phyloP scores from a whole-genome alignment of 208 protist species.

The Acanthamoeba lenticulata region DNA sequence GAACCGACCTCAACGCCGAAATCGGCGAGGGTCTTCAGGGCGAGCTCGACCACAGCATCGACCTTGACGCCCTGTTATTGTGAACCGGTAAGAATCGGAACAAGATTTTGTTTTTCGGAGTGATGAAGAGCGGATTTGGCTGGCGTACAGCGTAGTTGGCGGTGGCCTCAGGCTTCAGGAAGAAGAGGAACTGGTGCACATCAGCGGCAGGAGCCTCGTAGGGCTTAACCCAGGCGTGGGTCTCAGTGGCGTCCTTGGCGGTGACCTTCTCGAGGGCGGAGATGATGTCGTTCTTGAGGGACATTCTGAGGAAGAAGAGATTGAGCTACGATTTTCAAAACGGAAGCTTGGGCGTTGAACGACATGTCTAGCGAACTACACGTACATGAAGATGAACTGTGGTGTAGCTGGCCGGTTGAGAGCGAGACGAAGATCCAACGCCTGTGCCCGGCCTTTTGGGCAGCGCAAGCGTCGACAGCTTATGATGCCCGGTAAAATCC shows the following conservation, averaged over 20 bases:
- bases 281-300: conserved; percentile 63
- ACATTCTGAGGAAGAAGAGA: background rate
- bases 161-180: conserved; percentile 68
- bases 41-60: conserved; percentile 63
- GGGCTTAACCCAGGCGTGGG: conserved; percentile 69
- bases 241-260: conserved; percentile 65
- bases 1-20: conserved; percentile 64
- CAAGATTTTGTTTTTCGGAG: no score
- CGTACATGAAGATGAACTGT: background rate
- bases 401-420: background rate
- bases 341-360: background rate
- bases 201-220: conserved; percentile 64
- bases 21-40: conserved; percentile 63
- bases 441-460: background rate
- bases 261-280: conserved; percentile 63
- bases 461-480: background rate
- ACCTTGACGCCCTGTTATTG: conserved; percentile 50
- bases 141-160: conserved; percentile 44
- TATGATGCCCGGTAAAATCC: background rate
- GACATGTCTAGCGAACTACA: background rate
- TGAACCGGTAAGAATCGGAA: background rate
- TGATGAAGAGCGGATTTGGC: background rate
- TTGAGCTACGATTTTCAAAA: background rate
- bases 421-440: background rate
- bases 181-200: conserved; percentile 69